These are phyloP conservation scores for Alternaria viburni DNA, from an alignment of 2,329 filamentous ascomycete species.

Conservation along the genomic window DNA sequence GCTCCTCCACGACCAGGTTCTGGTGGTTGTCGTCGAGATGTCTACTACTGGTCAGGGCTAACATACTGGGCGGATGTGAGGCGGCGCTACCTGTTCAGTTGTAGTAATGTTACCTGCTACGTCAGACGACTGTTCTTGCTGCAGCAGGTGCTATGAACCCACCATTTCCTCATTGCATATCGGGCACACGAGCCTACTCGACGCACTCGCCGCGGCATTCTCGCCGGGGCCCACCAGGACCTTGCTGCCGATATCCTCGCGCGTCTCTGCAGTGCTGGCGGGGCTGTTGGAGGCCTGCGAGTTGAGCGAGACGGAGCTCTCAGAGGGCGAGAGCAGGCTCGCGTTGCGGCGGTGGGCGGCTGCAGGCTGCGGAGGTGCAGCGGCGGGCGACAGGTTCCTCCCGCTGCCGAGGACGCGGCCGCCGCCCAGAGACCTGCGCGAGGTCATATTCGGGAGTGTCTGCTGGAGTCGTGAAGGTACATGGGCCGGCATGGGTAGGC, in stretches of 20 bases:
- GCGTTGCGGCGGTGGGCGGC: slow-evolving; percentile 50
- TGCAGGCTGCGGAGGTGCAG: slow-evolving; percentile 47
- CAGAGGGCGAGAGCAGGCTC: slow-evolving; percentile 65
- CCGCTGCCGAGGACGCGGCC: slow-evolving; percentile 89
- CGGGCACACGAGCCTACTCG: slow-evolving; percentile 82
- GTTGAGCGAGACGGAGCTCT: slow-evolving; percentile 77
- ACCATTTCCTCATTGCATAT: slow-evolving; percentile 99
- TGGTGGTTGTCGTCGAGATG: slow-evolving; percentile 89
- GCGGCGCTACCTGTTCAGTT: slow-evolving; percentile 69
- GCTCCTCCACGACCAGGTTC: slow-evolving; percentile 84
- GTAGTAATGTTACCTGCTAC: slow-evolving; percentile 80
- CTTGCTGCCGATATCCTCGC: slow-evolving; percentile 79
- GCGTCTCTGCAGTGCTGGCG: slow-evolving; percentile 68
- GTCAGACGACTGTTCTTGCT: slow-evolving; percentile 32
- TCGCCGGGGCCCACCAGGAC: slow-evolving; percentile 73
- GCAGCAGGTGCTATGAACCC: slow-evolving; percentile 30
- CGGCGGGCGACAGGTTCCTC: slow-evolving; percentile 75
- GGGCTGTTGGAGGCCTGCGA: slow-evolving; percentile 77
- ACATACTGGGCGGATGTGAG: slow-evolving; percentile 7
- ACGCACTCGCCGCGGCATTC: slow-evolving; percentile 63
- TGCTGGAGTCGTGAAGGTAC: slow-evolving; percentile 24
- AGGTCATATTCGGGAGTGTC: slow-evolving; percentile 42
- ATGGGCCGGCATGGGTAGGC: slow-evolving; percentile 18
- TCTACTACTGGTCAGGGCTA: slow-evolving; percentile 49
- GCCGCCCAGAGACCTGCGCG: slow-evolving; percentile 76